Evolutionary conservation across 1,139 yeast species (phyloP).

Genomic region (Arxiozyma bovina): DNA sequence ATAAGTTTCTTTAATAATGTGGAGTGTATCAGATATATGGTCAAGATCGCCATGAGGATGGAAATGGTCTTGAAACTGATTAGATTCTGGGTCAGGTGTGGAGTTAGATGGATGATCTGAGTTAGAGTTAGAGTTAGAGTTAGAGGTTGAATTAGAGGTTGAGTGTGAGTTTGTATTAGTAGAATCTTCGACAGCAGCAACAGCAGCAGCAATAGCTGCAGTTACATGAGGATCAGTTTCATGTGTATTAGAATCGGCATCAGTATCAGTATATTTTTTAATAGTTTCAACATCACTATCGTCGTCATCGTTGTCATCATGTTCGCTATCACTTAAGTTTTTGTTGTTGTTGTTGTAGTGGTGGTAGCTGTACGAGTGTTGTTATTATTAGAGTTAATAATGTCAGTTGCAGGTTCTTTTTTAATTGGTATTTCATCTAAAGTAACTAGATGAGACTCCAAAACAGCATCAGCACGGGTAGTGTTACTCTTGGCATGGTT

Average conservation of each 20-base stretch:
- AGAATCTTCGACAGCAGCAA: constrained; percentile 13
- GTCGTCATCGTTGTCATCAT: constrained; percentile 1
- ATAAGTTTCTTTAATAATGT: neutral
- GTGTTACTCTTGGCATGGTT: neutral
- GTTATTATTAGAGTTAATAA: too few relatives aligned
- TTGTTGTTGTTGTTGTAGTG: neutral
- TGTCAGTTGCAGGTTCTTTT: neutral
- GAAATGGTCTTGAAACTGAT: too few relatives aligned
- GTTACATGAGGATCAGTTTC: constrained; percentile 27
- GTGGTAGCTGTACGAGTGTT: neutral
- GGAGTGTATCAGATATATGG: neutral
- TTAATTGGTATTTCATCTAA: neutral
- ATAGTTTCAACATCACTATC: neutral
- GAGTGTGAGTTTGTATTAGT: neutral
- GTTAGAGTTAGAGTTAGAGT: neutral
- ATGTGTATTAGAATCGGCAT: neutral
- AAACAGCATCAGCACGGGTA: neutral
- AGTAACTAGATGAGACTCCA: neutral
- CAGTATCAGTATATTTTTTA: constrained; percentile 8
- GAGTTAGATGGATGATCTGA: too few relatives aligned
- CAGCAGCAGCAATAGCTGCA: constrained; percentile 19
- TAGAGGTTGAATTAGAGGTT: neutral
- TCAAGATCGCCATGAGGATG: neutral
- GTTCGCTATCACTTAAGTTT: constrained; percentile 3
- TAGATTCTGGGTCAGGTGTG: too few relatives aligned